Base-by-base conservation (phyloP, 1,139 yeast genomes). In the Hemisphaericaspora subhashii region DNA sequence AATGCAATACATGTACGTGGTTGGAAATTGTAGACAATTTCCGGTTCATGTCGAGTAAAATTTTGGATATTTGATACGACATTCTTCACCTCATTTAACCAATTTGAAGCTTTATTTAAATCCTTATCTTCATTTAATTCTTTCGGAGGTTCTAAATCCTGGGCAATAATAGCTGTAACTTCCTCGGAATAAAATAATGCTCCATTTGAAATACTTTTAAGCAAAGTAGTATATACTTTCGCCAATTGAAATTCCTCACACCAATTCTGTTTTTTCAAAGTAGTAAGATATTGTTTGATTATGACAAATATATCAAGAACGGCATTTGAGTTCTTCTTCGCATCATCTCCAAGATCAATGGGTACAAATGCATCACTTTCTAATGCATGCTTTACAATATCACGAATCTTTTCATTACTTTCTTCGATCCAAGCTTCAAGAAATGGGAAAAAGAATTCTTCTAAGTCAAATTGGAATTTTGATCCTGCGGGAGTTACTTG, bases 1-100 rank as follows among this genome's bases (percentile, higher is more conserved):
- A 88, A 66, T 16, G 85, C 83, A n/a, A 86, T 77, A 60, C 95
- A 87, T 0, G 92, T 81, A 39, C 74, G 69, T 3, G 74, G 68
- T 45, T 73, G 68, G 61, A 86, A 86, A 41, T 79, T 74, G 55
- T 74, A 83, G 0, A 89, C 79, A 18, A 77, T 66, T 47, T 82
- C 76, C 4, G 62, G 52, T 43, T 67, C 64, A n/a, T 66, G 44
- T 46, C 68, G 59, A 2, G 53, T 46, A 28, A 50, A 52, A 37
- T 50, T 46, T 41, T 62, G 72, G 29, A 66, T 72, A 36, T 70
- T 77, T 36, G 69, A 68, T 10, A 80, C 80, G 6, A 71, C 69
- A 63, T 62, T 68, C 44, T 64, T 71, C 39, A 73, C 70, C 41
- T 70, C 78, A 41, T 65, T 66, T 29, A 73, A 59, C 76, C 77